Evolutionary conservation across 202 grass and related monocot species (phyloP), one percentile per base, ranked within the genome.

Genomic region (Zizania palustris): DNA sequence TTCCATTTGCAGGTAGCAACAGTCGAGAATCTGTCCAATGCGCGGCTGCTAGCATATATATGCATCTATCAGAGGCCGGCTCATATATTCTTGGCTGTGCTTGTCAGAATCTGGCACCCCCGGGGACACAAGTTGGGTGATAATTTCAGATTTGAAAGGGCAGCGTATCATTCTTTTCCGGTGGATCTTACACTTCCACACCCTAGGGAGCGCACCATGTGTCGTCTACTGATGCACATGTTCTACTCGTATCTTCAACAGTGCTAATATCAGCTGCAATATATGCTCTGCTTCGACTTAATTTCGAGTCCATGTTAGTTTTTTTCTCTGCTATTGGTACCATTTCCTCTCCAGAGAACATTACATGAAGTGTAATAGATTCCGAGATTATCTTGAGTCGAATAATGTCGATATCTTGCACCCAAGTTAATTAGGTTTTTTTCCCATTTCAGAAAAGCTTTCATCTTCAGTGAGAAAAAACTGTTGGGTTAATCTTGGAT

Each of bases 91-190:
- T 68, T 78, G 64, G 62, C 65, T 8, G 65, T 67, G 50, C 22
- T 20, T 75, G 39, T 33, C 57, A 70, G 46, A 86, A 86, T 86
- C 64, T 41, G 55, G 40, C 57, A 56, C 41, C 71, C 71, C 14
- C 6, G 11, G 53, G 41, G 70, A 15, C 4, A 13, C 78, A 83
- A 79, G 38, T 87, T 79, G 74, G 5, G 35, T 60, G 67, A 72
- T 72, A 50, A 74, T 68, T 87, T 87, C n/a, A n/a, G 67, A 78
- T 83, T 78, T 73, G 73, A 82, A 63, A 78, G 42, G 36, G 16
- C 42, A 9, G 10, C 14, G 45, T 28, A 65, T 39, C 41, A 41
- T 62, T 61, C 34, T 15, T n/a, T 82, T 55, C 60, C 4, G 45
- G 56, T 75, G 55, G 63, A 81, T 78, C 74, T 33, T 72, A 63